Conservation (phyloP, 2,329 filamentous ascomycete genomes). For the Calonectria leucothoes region DNA sequence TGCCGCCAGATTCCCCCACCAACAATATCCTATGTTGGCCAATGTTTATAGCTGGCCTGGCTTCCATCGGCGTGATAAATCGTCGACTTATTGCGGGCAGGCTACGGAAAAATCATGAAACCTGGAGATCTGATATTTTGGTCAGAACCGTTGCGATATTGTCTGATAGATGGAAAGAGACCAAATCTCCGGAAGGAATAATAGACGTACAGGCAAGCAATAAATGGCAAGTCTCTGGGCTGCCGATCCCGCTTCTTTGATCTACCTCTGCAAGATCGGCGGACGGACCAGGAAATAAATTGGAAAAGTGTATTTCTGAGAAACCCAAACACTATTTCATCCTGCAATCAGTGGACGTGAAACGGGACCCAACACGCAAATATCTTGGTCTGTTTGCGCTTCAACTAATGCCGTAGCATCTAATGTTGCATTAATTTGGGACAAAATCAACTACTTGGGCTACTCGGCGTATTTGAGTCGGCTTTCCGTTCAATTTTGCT, state of each 20-base stretch:
- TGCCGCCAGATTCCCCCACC: not conserved
- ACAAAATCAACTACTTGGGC: not conserved
- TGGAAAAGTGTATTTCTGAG: not conserved
- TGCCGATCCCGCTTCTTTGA: not conserved
- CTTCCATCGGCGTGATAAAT: not conserved
- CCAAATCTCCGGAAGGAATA: too few species aligned
- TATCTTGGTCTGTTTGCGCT: not conserved
- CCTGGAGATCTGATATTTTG: not conserved
- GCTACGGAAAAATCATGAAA: not conserved
- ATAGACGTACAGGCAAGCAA: not conserved
- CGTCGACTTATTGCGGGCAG: not conserved
- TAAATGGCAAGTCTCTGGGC: not conserved
- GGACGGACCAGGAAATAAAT: too few species aligned
- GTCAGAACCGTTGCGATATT: not conserved
- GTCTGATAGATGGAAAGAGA: not conserved
- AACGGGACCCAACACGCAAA: not conserved
- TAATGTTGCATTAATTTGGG: not conserved
- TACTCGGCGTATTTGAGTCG: not conserved
- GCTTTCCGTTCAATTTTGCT: conserved; percentile 30
- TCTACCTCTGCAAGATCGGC: not conserved
- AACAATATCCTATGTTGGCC: not conserved
- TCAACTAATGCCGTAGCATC: not conserved
- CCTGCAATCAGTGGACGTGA: not conserved
- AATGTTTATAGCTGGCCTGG: not conserved
- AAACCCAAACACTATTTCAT: not conserved